These are phyloP conservation scores for Aegilops tauschii DNA, from an alignment of 176 grass and related monocot species.

Conservation along the genomic window DNA sequence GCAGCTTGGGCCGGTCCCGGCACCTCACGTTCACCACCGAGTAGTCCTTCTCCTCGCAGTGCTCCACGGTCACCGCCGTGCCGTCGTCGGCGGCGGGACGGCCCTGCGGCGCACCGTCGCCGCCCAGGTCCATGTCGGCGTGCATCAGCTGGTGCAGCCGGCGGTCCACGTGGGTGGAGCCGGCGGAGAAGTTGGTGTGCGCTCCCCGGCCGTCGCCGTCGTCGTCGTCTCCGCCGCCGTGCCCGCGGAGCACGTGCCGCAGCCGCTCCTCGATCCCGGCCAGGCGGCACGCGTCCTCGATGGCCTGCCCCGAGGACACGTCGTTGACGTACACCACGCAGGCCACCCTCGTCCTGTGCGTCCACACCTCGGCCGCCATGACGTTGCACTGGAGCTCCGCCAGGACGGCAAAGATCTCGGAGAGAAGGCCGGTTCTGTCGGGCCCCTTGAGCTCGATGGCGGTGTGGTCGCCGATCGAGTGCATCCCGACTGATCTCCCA, in stretches of 20 bases:
- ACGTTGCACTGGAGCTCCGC: slow-evolving; percentile 80
- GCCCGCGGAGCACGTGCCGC: slow-evolving; percentile 57
- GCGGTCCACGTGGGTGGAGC: slow-evolving; percentile 69
- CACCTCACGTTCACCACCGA: slow-evolving; percentile 91
- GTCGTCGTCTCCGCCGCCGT: slow-evolving; percentile 25
- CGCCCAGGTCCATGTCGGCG: slow-evolving; percentile 60
- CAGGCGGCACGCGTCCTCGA: slow-evolving; percentile 43
- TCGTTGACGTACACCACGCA: slow-evolving; percentile 90
- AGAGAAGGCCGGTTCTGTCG: slow-evolving; percentile 83
- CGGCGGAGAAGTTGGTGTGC: slow-evolving; percentile 64
- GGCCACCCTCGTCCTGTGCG: slow-evolving; percentile 62
- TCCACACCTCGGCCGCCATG: slow-evolving; percentile 89
- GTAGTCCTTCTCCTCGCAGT: slow-evolving; percentile 90
- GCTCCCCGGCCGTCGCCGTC: slow-evolving; percentile 32
- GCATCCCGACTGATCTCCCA: slow-evolving; percentile 69
- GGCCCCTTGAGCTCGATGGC: slow-evolving; percentile 88
- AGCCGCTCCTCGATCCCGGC: slow-evolving; percentile 62
- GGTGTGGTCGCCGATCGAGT: slow-evolving; percentile 74
- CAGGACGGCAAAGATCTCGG: slow-evolving; percentile 83
- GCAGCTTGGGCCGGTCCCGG: slow-evolving; percentile 75
- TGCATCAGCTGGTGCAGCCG: slow-evolving; percentile 97
- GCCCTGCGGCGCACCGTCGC: neutral
- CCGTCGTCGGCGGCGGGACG: neutral
- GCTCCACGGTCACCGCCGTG: slow-evolving; percentile 60
- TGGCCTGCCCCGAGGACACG: slow-evolving; percentile 45